phyloP scores from a whole-genome alignment of 2,329 filamentous ascomycete genomes.

The Aspergillus chevalieri region DNA sequence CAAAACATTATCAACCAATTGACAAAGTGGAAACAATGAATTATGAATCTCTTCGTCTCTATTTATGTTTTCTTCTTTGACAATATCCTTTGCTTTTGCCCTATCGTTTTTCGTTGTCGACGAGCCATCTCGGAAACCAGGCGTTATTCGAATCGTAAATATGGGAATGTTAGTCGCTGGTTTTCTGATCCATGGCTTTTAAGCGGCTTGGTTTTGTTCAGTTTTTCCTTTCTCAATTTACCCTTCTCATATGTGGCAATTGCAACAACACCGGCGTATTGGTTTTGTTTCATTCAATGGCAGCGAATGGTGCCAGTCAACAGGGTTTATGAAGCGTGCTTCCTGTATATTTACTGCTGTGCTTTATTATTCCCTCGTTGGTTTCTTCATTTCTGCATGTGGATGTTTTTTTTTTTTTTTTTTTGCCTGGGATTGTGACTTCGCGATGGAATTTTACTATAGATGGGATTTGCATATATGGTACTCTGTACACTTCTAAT shows the following conservation, averaged over 20 bases:
- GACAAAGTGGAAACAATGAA: slow-evolving; percentile 42
- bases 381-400: neutral
- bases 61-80: slow-evolving; percentile 4
- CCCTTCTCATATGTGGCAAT: neutral
- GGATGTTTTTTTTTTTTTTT: neutral
- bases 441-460: neutral
- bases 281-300: neutral
- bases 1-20: slow-evolving; percentile 46
- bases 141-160: neutral
- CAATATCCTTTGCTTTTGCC: slow-evolving; percentile 10
- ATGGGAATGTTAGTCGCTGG: neutral
- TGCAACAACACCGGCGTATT: neutral
- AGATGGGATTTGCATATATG: slow-evolving; percentile 1
- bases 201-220: neutral
- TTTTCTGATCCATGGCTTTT: neutral
- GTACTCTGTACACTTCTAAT: neutral
- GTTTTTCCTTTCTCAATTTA: neutral
- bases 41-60: slow-evolving; percentile 15
- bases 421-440: neutral
- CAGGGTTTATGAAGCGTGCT: neutral
- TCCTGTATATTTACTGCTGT: neutral
- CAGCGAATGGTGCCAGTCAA: neutral
- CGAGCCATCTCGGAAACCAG: neutral
- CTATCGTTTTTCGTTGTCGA: neutral
- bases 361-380: neutral